phyloP scores from a whole-genome alignment of 108 stramenopile genomes.

The Nitzschia putrida region DNA sequence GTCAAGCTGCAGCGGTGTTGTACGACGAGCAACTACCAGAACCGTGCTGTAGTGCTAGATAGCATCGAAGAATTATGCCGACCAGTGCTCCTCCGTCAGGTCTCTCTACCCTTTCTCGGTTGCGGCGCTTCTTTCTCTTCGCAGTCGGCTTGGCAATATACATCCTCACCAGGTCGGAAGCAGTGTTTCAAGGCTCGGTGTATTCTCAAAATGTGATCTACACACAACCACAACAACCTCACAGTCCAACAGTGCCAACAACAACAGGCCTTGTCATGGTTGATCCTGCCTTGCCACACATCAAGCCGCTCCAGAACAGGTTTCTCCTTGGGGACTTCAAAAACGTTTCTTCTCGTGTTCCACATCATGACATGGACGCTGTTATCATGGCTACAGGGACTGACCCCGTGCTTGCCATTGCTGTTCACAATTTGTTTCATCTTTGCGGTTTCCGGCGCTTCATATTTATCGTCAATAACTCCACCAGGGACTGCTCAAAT shows the following conservation, averaged over 20 bases:
- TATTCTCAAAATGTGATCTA: no score
- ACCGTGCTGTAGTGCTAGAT: no score
- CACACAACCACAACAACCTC: no score
- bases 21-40: no score
- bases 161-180: no score
- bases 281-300: slow-evolving; percentile 8
- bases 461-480: slow-evolving; percentile 19
- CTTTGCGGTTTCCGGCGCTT: slow-evolving; percentile 22
- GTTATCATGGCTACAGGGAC: slow-evolving; percentile 15
- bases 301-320: neutral
- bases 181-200: no score
- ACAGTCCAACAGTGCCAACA: neutral
- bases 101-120: no score
- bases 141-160: no score
- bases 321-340: slow-evolving; percentile 1
- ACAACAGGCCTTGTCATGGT: neutral
- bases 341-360: neutral
- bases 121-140: no score
- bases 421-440: slow-evolving; percentile 23
- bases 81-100: no score
- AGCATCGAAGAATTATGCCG: no score
- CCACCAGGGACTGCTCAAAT: neutral
- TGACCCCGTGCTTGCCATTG: slow-evolving; percentile 10
- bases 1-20: no score
- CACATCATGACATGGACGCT: slow-evolving; percentile 15